Conservation (phyloP, 345 rosid genomes). For the Rhodamnia argentea region DNA sequence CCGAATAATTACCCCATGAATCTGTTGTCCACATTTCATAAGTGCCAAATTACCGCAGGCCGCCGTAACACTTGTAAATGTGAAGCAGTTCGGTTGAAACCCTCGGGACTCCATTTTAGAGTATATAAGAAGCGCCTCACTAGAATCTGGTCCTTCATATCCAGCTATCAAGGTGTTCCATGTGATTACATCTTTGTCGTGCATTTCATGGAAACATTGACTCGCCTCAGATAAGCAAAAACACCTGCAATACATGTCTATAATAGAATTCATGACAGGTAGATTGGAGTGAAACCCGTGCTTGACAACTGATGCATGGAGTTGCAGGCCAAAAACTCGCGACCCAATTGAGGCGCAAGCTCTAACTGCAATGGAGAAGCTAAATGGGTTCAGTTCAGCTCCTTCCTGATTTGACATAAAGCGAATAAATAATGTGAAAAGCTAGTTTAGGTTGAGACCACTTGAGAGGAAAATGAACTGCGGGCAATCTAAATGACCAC, state of each 20-base stretch:
- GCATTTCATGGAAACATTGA: slow-evolving; percentile 56
- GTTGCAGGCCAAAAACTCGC: slow-evolving; percentile 44
- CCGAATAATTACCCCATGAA: slow-evolving; percentile 59
- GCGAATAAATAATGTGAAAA: background rate
- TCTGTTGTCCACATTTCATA: slow-evolving; percentile 64
- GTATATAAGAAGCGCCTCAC: slow-evolving; percentile 46
- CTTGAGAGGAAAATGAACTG: background rate
- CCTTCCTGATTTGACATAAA: slow-evolving; percentile 36
- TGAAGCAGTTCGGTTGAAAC: slow-evolving; percentile 64
- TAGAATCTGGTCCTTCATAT: slow-evolving; percentile 46
- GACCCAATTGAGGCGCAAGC: slow-evolving; percentile 72
- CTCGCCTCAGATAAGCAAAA: slow-evolving; percentile 49
- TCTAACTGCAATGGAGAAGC: slow-evolving; percentile 72
- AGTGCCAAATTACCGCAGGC: slow-evolving; percentile 69
- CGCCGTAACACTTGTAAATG: slow-evolving; percentile 64
- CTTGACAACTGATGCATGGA: slow-evolving; percentile 49
- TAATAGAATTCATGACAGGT: slow-evolving; percentile 73
- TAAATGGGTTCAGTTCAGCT: slow-evolving; percentile 46
- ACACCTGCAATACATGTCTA: slow-evolving; percentile 89
- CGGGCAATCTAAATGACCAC: background rate
- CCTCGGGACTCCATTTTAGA: slow-evolving; percentile 53
- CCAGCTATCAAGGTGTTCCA: slow-evolving; percentile 87
- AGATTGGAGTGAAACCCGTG: slow-evolving; percentile 54
- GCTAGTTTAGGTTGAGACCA: background rate
- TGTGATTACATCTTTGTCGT: slow-evolving; percentile 56